A percentile compares a stretch with the other conserved stretches of the same genome.
Evolutionary conservation across 2,329 filamentous ascomycete genomes (phyloP).

Genomic region (Mollisia scopiformis): DNA sequence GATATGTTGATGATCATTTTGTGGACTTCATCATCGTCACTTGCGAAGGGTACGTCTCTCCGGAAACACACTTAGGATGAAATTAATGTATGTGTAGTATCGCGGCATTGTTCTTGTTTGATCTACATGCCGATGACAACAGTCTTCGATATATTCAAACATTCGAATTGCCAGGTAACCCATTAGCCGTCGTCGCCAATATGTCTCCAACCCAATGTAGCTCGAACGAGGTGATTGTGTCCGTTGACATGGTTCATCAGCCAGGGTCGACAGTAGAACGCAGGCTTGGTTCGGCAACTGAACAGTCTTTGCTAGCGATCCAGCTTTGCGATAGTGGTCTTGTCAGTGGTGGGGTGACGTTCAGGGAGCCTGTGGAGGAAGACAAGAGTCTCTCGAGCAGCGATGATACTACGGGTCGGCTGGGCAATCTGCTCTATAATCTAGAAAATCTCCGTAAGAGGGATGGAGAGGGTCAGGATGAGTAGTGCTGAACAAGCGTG

Average conservation of each 20-base stretch:
- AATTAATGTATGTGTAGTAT: conserved; percentile 41
- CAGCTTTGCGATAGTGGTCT: conserved; percentile 14
- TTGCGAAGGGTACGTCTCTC: conserved; percentile 56
- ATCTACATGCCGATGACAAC: conserved; percentile 41
- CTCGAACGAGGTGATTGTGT: conserved; percentile 41
- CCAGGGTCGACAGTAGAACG: conserved; percentile 49
- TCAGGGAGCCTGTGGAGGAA: not conserved
- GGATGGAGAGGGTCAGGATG: conserved; percentile 30
- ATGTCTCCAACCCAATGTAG: not conserved
- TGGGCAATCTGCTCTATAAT: conserved; percentile 43
- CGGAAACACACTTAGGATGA: not conserved
- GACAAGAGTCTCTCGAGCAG: not conserved
- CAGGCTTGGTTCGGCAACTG: conserved; percentile 11
- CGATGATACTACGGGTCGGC: conserved; percentile 31
- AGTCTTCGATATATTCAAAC: conserved; percentile 52
- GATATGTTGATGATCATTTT: conserved; percentile 37
- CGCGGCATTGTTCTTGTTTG: conserved; percentile 68
- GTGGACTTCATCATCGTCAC: conserved; percentile 52
- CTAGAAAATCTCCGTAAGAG: conserved; percentile 38
- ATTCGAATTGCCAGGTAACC: conserved; percentile 64
- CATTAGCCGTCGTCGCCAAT: conserved; percentile 38
- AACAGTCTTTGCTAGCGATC: conserved; percentile 19
- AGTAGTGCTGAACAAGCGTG: not conserved
- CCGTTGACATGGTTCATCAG: conserved; percentile 56
- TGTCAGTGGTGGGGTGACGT: not conserved